These are phyloP conservation scores for Hymenoscyphus fraxineus DNA, from an alignment of 2,329 filamentous ascomycete genomes.

Conservation along the genomic window DNA sequence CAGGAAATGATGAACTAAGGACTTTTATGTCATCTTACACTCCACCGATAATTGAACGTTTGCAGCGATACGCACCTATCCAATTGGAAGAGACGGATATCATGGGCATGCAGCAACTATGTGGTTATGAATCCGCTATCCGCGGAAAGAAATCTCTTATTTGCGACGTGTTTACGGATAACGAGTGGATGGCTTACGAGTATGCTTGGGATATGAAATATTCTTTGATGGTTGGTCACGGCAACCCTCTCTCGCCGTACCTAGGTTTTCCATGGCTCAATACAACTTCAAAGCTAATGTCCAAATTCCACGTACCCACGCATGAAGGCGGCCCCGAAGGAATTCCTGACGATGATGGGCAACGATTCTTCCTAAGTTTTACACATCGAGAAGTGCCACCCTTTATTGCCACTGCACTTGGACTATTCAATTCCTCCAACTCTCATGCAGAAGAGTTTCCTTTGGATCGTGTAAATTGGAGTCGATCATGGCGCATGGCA, in stretches of 20 bases:
- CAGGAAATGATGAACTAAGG: constrained; percentile 25
- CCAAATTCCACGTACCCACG: constrained; percentile 29
- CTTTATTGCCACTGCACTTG: constrained; percentile 62
- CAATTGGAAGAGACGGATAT: constrained; percentile 62
- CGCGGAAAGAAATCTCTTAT: constrained; percentile 57
- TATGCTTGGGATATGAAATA: constrained; percentile 62
- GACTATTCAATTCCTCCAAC: constrained; percentile 65
- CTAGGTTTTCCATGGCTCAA: constrained; percentile 66
- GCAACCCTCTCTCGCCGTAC: constrained; percentile 51
- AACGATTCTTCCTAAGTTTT: constrained; percentile 65
- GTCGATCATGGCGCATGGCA: constrained; percentile 60
- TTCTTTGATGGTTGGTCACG: constrained; percentile 64
- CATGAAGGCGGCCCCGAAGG: constrained; percentile 8
- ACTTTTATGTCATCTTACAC: constrained; percentile 53
- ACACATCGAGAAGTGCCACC: constrained; percentile 67
- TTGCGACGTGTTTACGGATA: constrained; percentile 56
- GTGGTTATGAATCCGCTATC: constrained; percentile 63
- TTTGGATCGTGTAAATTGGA: constrained; percentile 56
- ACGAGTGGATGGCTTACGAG: constrained; percentile 65
- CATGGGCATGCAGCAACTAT: constrained; percentile 62
- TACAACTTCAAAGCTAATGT: constrained; percentile 50
- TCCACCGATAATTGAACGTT: constrained; percentile 54
- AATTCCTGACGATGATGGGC: constrained; percentile 33
- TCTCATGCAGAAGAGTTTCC: constrained; percentile 63
- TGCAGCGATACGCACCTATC: constrained; percentile 51